These are phyloP conservation scores for Apophysomyces trapeziformis DNA, from an alignment of 371 early-diverging fungal species.

Conservation along the genomic window DNA sequence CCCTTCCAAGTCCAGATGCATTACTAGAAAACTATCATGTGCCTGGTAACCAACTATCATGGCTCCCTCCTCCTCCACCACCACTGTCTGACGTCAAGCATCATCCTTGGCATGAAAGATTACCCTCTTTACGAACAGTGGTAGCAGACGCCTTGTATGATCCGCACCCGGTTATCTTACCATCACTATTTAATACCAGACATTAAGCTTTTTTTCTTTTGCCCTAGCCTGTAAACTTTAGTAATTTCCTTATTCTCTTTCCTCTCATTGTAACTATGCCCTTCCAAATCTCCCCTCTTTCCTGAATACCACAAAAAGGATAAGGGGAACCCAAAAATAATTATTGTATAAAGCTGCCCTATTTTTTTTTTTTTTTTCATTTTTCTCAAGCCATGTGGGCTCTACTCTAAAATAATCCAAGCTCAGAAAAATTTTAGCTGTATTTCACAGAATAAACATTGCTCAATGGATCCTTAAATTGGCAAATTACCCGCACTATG, in stretches of 20 bases:
- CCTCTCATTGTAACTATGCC: neutral
- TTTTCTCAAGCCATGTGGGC: neutral
- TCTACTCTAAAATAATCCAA: too few relatives aligned
- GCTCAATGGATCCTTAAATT: too few relatives aligned
- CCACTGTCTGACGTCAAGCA: slow-evolving; percentile 3
- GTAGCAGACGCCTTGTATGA: neutral
- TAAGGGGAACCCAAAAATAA: too few relatives aligned
- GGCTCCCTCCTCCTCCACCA: neutral
- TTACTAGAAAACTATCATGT: neutral
- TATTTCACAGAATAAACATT: too few relatives aligned
- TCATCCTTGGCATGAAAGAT: neutral
- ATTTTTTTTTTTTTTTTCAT: neutral
- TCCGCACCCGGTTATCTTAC: slow-evolving; percentile 2
- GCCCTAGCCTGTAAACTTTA: too few relatives aligned
- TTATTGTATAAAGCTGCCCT: neutral
- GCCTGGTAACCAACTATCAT: neutral
- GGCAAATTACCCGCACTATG: too few relatives aligned
- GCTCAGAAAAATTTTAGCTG: too few relatives aligned
- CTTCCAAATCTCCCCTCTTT: too few relatives aligned
- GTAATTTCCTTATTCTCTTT: neutral
- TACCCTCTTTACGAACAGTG: neutral
- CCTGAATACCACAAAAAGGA: too few relatives aligned
- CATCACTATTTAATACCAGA: slow-evolving; percentile 2
- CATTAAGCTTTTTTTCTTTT: neutral
- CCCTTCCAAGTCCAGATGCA: slow-evolving; percentile 2